A percentile compares a stretch with the other conserved stretches of the same genome.
These are phyloP conservation scores for Aspergillus conjunctus DNA, from an alignment of 495 filamentous ascomycete species.

Conservation along the genomic window DNA sequence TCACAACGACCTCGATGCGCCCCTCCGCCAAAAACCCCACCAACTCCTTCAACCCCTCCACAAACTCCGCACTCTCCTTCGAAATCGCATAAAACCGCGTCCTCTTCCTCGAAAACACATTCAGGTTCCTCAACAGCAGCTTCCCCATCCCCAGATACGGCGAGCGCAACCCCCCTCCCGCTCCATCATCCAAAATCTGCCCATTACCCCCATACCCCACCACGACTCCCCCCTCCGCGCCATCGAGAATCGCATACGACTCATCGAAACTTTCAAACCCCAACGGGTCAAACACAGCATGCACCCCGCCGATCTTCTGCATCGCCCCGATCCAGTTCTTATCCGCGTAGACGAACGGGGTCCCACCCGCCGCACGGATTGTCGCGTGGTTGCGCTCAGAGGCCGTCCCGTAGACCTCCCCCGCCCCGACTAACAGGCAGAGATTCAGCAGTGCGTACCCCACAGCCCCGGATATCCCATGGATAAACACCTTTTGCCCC, in stretches of 20 bases:
- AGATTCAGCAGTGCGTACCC: not conserved
- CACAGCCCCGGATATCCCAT: not conserved
- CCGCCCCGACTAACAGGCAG: not conserved
- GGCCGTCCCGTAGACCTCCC: not conserved
- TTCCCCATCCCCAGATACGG: not conserved
- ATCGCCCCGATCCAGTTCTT: not conserved
- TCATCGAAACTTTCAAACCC: conserved; percentile 1
- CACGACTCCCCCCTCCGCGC: not conserved
- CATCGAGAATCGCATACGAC: not conserved
- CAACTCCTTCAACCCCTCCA: not conserved
- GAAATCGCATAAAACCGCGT: conserved; percentile 1
- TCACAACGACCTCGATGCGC: not conserved
- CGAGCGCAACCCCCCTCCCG: not conserved
- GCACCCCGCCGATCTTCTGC: not conserved
- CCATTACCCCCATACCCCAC: not conserved
- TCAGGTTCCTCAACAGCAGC: not conserved
- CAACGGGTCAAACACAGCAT: not conserved
- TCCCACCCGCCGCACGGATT: not conserved
- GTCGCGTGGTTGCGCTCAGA: not conserved
- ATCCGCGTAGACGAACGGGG: not conserved
- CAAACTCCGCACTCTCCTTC: not conserved
- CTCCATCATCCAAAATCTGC: not conserved
- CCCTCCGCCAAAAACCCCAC: not conserved
- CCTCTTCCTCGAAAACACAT: conserved; percentile 1
- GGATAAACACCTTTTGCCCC: not conserved